These are phyloP conservation scores for Candida insectalens DNA, from an alignment of 805 yeast genomes.

Conservation along the genomic window DNA sequence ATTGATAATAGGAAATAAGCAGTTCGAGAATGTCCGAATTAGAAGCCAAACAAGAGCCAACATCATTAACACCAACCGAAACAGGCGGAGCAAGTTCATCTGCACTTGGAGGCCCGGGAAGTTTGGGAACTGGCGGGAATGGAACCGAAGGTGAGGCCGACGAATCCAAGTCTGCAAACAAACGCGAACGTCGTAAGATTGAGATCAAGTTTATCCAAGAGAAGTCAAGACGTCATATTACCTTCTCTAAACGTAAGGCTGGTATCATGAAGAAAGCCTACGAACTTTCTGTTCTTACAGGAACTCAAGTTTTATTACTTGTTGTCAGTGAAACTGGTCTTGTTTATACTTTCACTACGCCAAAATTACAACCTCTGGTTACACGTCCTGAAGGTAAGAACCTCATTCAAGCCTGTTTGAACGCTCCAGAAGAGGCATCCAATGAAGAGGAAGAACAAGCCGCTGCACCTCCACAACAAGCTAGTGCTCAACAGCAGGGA, in stretches of 20 bases:
- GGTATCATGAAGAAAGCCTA: conserved; percentile 99
- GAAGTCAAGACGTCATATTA: conserved; percentile 94
- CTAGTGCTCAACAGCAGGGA: conserved; percentile 25
- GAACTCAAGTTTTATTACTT: conserved; percentile 88
- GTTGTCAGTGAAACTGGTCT: conserved; percentile 98
- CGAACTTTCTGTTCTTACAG: conserved; percentile 91
- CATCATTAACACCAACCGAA: neutral
- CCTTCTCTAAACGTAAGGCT: conserved; percentile 95
- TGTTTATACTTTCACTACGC: conserved; percentile 98
- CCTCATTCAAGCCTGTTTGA: conserved; percentile 90
- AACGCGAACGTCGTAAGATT: conserved; percentile 70
- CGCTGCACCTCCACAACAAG: conserved; percentile 20
- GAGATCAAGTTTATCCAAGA: conserved; percentile 97
- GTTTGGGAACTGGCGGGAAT: conserved; percentile 8
- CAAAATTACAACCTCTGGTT: conserved; percentile 94
- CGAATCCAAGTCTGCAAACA: conserved; percentile 29
- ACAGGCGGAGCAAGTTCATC: neutral
- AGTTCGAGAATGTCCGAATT: neutral
- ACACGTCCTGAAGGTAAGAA: conserved; percentile 97
- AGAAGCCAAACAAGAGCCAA: neutral
- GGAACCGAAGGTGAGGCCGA: conserved; percentile 37
- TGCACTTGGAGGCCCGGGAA: conserved; percentile 7
- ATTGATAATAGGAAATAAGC: conserved; percentile 16
- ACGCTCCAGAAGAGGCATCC: conserved; percentile 85
- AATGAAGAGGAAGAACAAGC: conserved; percentile 44